Base-by-base conservation (phyloP, 2,329 filamentous ascomycete species). In the Rhinocladiella similis region DNA sequence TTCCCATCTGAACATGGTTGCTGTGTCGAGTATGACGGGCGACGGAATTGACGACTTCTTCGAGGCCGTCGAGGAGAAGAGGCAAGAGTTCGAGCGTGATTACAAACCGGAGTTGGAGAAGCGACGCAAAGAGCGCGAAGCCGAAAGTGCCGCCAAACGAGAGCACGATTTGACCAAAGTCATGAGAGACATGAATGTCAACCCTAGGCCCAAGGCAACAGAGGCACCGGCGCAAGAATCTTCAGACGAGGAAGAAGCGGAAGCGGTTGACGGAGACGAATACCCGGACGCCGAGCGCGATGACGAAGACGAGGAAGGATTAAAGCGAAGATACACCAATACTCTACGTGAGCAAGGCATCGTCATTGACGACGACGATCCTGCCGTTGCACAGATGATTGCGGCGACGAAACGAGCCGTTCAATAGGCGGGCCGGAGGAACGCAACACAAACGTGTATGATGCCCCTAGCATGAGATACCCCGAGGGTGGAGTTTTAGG, bases 21-120 rank as follows among this genome's bases (percentile, higher is more conserved):
- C 88, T 0, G 95, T 99, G 12, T 96, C 90, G 64, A 89, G 91
- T 6, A 93, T 96, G 84, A 90, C 93, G 0, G 94, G 94, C 19
- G 87, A 89, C 0, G 95, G 94, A 3, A 84, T 99, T 29, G 89
- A 95, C 56, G 91, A 96, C 20, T 99, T 99, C 74, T 97, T 99
- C 71, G 83, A 85, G 41, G 91, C 93, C 0, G 92, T 99, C 1
- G 81, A 88, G 63, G 85, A 88, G 59, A 99, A 99, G 78, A 85
- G 87, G 20, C 81, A 87, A 50, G 95, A 99, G 70, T 99, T 97
- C 67, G 83, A 90, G 68, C 80, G 83, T 5, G 93, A 97, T 70
- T 99, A 99, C 74, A 88, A 88, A 63, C 94, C 94, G 0, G 94
- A 97, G 73, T 80, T 97, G 54, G 90, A 97, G 74, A 83, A 85